Base-by-base conservation (phyloP, 1,284 basidiomycete species). In the Rhodotorula mucilaginosa region DNA sequence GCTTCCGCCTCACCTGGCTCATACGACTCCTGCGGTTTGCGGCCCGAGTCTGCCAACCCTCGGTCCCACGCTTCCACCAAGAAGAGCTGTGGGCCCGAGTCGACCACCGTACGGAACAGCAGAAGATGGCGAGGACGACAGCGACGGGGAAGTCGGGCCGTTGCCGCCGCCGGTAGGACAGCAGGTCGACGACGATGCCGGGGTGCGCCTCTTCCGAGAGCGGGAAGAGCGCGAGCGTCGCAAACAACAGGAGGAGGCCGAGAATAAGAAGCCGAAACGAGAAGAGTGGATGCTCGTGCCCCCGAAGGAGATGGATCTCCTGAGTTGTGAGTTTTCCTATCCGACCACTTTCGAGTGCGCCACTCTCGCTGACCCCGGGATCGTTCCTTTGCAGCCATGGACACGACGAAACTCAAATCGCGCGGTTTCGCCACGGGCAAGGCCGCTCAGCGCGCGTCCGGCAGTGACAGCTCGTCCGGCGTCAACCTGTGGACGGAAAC, bases 251-350 rank as follows among this genome's bases (percentile, higher is more conserved):
- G 83, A 87, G 87, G 21, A 82, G 83, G 23, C 88, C 63, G 66
- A 89, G 76, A 89, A 89, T 10, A 90, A 92, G 80, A 86, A 86
- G 58, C 83, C 87, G 46, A 84, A 92, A 80, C 87, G 94, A 65
- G 92, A 95, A 48, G 92, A 94, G 80, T 97, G 93, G 93, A 97
- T 97, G 94, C 85, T 96, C 52, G 89, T 90, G 0, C 93, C 93
- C 1, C 93, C 94, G 0, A 87, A 89, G 18, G 86, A 88, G 0
- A 88, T 90, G 3, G 89, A 90, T 72, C 81, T 94, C 21, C 83
- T 92, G 19, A 85, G 86, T 61, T 88, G 91, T 92, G 77, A 76
- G 90, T 56, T 46, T 8, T 49, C 61, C 26, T 18, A 5, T 34
- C 7, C 31, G 39, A 13, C 3, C 21, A 26, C 29, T 62, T 7